A percentile compares a stretch with the other conserved stretches of the same genome.
Evolutionary conservation across 164 flowering plant genomes (phyloP).

Genomic region (Aristolochia contorta): DNA sequence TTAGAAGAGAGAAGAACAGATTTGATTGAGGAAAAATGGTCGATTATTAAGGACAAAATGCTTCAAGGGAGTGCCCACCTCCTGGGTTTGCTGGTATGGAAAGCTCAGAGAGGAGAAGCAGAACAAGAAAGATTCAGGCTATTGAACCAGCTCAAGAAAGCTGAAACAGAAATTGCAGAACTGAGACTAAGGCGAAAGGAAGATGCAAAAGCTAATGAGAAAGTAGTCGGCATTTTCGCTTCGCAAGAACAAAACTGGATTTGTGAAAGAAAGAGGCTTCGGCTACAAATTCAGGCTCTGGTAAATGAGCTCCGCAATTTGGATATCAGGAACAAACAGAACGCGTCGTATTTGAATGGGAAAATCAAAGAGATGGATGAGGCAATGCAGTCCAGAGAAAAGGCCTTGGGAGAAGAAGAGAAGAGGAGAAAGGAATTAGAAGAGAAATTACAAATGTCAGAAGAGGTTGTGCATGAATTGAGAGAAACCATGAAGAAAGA

Average conservation of each 20-base stretch:
- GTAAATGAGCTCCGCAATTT: constrained; percentile 36
- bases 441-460: constrained; percentile 37
- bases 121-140: constrained; percentile 26
- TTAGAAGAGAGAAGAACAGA: constrained; percentile 23
- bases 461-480: constrained; percentile 35
- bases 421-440: constrained; percentile 45
- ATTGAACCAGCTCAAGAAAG: constrained; percentile 37
- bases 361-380: constrained; percentile 43
- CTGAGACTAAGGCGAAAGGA: constrained; percentile 64
- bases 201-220: constrained; percentile 90
- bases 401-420: constrained; percentile 41
- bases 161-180: constrained; percentile 46
- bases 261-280: constrained; percentile 54
- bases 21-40: constrained; percentile 28
- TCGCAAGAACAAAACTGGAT: constrained; percentile 82
- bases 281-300: constrained; percentile 57
- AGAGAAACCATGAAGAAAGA: constrained; percentile 40
- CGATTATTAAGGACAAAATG: constrained; percentile 38
- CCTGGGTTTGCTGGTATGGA: constrained; percentile 74
- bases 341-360: constrained; percentile 32
- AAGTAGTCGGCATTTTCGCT: constrained; percentile 74
- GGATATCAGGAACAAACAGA: constrained; percentile 39
- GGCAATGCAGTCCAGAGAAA: constrained; percentile 37
- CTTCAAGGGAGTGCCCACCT: constrained; percentile 68
- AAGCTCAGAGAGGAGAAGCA: constrained; percentile 33